Conservation (phyloP, 78 protist genomes). For the Planoprotostelium fungivorum region DNA sequence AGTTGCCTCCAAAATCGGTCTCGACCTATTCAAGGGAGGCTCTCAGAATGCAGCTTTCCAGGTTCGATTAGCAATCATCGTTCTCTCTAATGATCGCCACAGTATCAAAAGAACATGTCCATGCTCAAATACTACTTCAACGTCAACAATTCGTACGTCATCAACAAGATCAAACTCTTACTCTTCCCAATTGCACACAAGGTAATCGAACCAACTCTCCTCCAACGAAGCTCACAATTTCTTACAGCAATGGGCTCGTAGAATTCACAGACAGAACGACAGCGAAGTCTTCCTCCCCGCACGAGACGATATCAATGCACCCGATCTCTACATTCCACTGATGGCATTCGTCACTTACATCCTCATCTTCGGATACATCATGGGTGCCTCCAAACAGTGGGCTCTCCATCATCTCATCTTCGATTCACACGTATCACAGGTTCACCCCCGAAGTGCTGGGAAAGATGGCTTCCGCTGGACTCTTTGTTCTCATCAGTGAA, state of each 20-base stretch:
- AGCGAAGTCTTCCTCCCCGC: constrained; percentile 52
- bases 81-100: not conserved
- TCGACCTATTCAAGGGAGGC: not conserved
- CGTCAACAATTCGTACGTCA: constrained; percentile 74
- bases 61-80: not conserved
- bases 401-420: not conserved
- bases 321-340: constrained; percentile 83
- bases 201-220: not conserved
- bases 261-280: constrained; percentile 37
- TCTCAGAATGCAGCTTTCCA: not conserved
- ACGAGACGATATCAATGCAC: constrained; percentile 77
- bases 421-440: not conserved
- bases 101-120: not conserved
- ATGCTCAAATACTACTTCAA: constrained; percentile 60
- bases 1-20: not conserved
- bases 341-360: constrained; percentile 85
- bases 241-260: constrained; percentile 28
- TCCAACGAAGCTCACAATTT: not conserved
- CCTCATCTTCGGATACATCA: constrained; percentile 47
- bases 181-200: constrained; percentile 67
- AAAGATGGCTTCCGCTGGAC: constrained; percentile 31
- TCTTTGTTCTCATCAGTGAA: constrained; percentile 38
- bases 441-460: constrained; percentile 69
- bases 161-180: constrained; percentile 62
- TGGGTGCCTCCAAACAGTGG: constrained; percentile 22